Percentiles rank a stretch among this genome's conserved stretches.
These are phyloP conservation scores for Wolfiporia cocos DNA, from an alignment of 1,284 basidiomycete genomes.

Conservation along the genomic window DNA sequence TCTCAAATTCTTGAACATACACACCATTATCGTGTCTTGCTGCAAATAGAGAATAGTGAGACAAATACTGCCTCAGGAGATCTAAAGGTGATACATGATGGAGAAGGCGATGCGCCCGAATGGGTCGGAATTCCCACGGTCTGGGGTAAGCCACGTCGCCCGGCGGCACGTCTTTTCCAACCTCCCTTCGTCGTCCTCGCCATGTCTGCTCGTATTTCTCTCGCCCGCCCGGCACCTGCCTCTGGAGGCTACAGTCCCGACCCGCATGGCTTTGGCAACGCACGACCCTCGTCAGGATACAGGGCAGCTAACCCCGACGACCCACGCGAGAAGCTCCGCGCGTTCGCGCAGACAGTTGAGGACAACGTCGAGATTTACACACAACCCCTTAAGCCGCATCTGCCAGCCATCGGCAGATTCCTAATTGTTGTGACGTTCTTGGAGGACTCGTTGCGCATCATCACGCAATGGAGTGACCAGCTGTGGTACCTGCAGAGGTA, in stretches of 20 bases:
- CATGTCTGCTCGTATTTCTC: constrained; percentile 82
- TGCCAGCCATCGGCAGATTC: constrained; percentile 94
- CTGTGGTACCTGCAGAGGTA: constrained; percentile 94
- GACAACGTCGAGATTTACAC: constrained; percentile 91
- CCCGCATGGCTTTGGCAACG: constrained; percentile 70
- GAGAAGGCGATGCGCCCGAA: no score
- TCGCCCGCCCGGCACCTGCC: constrained; percentile 60
- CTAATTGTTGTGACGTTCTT: constrained; percentile 98
- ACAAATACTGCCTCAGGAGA: no score
- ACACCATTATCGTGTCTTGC: no score
- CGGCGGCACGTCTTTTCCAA: constrained; percentile 11
- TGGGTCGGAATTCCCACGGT: constrained; percentile 29
- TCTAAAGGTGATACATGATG: no score
- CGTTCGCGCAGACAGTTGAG: constrained; percentile 77
- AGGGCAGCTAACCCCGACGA: constrained; percentile 76
- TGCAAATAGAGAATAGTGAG: no score
- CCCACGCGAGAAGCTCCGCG: constrained; percentile 79
- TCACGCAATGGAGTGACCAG: constrained; percentile 95
- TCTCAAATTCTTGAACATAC: no score
- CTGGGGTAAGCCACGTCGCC: constrained; percentile 26
- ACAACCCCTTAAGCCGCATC: constrained; percentile 90
- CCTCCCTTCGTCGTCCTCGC: constrained; percentile 17
- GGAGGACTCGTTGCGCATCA: constrained; percentile 92
- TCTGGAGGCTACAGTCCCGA: constrained; percentile 49
- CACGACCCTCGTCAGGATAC: constrained; percentile 61